phyloP scores from a whole-genome alignment of 768 basidiomycete species.

The Phanerochaete sordida region DNA sequence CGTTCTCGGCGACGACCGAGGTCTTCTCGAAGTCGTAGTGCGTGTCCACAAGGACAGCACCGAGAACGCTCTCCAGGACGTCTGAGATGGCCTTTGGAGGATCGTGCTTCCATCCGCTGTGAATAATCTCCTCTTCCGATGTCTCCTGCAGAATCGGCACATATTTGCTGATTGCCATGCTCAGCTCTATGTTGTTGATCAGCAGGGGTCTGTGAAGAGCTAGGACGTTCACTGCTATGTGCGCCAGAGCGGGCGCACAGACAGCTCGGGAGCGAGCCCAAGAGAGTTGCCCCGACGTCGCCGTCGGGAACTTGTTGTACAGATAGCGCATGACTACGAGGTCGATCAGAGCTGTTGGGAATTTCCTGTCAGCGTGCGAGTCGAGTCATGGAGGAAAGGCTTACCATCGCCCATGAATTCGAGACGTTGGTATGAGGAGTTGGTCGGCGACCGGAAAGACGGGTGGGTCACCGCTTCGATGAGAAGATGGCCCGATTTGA shows the following conservation, averaged over 20 bases:
- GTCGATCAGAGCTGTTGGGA: slow-evolving; percentile 57
- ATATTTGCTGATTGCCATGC: slow-evolving; percentile 55
- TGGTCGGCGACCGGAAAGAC: slow-evolving; percentile 52
- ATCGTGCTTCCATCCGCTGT: slow-evolving; percentile 75
- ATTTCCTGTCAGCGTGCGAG: slow-evolving; percentile 7
- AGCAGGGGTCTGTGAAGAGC: slow-evolving; percentile 68
- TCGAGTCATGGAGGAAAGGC: slow-evolving; percentile 19
- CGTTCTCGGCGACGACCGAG: slow-evolving; percentile 51
- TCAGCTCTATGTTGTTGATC: slow-evolving; percentile 66
- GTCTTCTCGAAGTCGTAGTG: slow-evolving; percentile 71
- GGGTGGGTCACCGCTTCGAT: slow-evolving; percentile 86
- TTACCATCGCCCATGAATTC: slow-evolving; percentile 90
- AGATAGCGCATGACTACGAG: slow-evolving; percentile 71
- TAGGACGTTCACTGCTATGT: slow-evolving; percentile 61
- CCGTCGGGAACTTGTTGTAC: slow-evolving; percentile 62
- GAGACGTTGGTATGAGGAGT: slow-evolving; percentile 76
- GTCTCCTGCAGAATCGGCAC: slow-evolving; percentile 56
- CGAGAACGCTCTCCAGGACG: slow-evolving; percentile 80
- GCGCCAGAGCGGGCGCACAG: slow-evolving; percentile 71
- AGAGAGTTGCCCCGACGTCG: slow-evolving; percentile 76
- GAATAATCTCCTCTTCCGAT: slow-evolving; percentile 57
- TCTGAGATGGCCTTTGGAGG: slow-evolving; percentile 87
- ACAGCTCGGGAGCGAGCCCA: slow-evolving; percentile 68
- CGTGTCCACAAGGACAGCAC: slow-evolving; percentile 80
- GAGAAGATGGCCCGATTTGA: slow-evolving; percentile 58